Evolutionary conservation across 192 early-diverging fungal species (phyloP), one percentile per base, ranked within the genome.

Genomic region (Diversispora epigaea): DNA sequence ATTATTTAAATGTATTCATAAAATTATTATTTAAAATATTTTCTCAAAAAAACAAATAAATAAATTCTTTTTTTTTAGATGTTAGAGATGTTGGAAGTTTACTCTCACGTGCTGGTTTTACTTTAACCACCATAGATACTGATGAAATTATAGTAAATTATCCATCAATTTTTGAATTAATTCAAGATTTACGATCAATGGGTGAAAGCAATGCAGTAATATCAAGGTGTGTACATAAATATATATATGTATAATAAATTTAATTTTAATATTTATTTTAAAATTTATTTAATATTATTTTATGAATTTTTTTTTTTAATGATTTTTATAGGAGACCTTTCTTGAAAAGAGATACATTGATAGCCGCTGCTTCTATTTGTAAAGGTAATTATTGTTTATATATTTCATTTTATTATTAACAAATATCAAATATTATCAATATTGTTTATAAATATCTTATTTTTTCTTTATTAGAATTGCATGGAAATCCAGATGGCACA

Each of bases 181-280:
- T 98, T 77, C 82, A 88, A 57, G 96, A 98, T 81, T 83, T 98
- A 44, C 84, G 87, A 46, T 86, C 91, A 14, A 98, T 98, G 96
- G 96, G 96, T 8, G 96, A 98, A 81, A 91, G 87, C 40, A 98
- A 97, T 77, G 94, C 96, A 1, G 87, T 97, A 7, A 78, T 91
- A 39, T 85, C 81, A 46, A 80, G 91, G 91, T 91, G 84, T 57
- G 50, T n/a, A n/a, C n/a, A n/a, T n/a, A 54, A 12, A 54, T 17
- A 12, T 5, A 19, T 21, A 43, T 32, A n/a, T 12, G 25, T 52
- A n/a, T 3, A 47, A 68, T 6, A 19, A n/a, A 39, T 11, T 11
- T 21, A 39, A 22, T 25, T 0, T 69, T 67, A 19, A 44, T n/a
- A 61, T 62, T 55, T 21, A 45, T 67, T 11, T 60, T 39, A 7